Percentiles rank a stretch among this genome's conserved stretches.
Evolutionary conservation across 371 early-diverging fungal genomes (phyloP).

Genomic region (Rhizopus microsporus): DNA sequence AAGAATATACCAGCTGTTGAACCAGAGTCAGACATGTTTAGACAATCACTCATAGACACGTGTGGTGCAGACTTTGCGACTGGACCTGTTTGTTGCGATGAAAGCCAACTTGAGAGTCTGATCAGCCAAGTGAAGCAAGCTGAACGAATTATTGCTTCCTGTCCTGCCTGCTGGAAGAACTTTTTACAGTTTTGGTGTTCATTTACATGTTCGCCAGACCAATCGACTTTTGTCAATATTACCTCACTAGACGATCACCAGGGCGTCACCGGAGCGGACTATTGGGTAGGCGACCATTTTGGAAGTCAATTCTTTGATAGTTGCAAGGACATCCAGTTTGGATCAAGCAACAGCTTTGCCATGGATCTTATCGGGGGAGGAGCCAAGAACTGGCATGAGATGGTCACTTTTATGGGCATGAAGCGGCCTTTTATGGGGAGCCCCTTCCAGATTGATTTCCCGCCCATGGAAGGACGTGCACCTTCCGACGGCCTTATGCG

Average conservation of each 20-base stretch:
- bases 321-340: slow-evolving; percentile 79
- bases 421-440: slow-evolving; percentile 64
- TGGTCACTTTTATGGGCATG: slow-evolving; percentile 68
- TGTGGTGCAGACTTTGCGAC: slow-evolving; percentile 61
- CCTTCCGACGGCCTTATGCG: slow-evolving; percentile 29
- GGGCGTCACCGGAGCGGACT: slow-evolving; percentile 55
- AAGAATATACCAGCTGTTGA: slow-evolving; percentile 51
- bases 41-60: slow-evolving; percentile 51
- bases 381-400: slow-evolving; percentile 66
- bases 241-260: slow-evolving; percentile 38
- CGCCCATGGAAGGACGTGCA: slow-evolving; percentile 23
- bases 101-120: slow-evolving; percentile 56
- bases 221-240: slow-evolving; percentile 72
- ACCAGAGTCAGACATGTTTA: slow-evolving; percentile 47
- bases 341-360: slow-evolving; percentile 65
- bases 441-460: slow-evolving; percentile 73
- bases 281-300: slow-evolving; percentile 62
- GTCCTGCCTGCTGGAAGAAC: slow-evolving; percentile 81
- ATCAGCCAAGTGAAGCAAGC: slow-evolving; percentile 57
- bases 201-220: slow-evolving; percentile 73
- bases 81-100: slow-evolving; percentile 65
- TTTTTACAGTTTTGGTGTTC: slow-evolving; percentile 73
- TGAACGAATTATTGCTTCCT: slow-evolving; percentile 61
- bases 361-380: slow-evolving; percentile 82
- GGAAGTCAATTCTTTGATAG: slow-evolving; percentile 69